These are phyloP conservation scores for Pulveroboletus ravenelii DNA, from an alignment of 768 basidiomycete species.

Conservation along the genomic window DNA sequence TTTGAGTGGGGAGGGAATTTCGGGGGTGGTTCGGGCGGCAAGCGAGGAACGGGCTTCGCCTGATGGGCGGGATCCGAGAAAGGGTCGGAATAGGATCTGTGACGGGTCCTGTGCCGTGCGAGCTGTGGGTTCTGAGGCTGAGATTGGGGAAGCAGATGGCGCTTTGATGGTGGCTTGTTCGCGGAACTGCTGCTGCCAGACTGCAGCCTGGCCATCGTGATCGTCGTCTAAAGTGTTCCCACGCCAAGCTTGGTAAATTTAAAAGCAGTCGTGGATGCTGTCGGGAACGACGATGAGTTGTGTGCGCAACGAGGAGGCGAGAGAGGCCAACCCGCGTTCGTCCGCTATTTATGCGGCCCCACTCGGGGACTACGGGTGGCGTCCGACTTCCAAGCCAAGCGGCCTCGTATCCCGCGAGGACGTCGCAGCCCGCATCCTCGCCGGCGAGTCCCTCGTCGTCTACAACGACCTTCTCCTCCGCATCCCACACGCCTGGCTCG, in stretches of 20 bases:
- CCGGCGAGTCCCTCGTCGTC: conserved; percentile 73
- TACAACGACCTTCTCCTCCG: conserved; percentile 59
- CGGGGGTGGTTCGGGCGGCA: conserved; percentile 35
- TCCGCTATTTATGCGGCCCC: conserved; percentile 25
- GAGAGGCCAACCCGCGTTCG: conserved; percentile 2
- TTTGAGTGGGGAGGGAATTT: conserved; percentile 25
- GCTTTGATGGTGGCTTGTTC: conserved; percentile 28
- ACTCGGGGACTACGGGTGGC: conserved; percentile 1
- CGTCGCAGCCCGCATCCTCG: conserved; percentile 66
- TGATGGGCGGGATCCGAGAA: conserved; percentile 40
- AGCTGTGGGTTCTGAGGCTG: conserved; percentile 20
- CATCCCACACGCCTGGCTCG: conserved; percentile 74
- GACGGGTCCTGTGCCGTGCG: conserved; percentile 32
- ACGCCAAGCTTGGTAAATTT: conserved; percentile 14
- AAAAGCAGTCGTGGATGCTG: conserved; percentile 6
- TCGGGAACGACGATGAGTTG: conserved; percentile 4
- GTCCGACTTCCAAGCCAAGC: conserved; percentile 7
- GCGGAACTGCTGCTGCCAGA: conserved; percentile 10
- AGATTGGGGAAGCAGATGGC: conserved; percentile 7
- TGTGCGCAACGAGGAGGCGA: conserved; percentile 4
- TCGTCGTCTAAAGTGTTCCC: conserved; percentile 14
- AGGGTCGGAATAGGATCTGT: conserved; percentile 50
- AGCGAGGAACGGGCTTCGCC: conserved; percentile 36
- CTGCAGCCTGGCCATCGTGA: conserved; percentile 20
- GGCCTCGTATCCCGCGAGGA: conserved; percentile 47